Evolutionary conservation across 2,329 filamentous ascomycete genomes (phyloP).

Genomic region (Stromatinia cepivora): DNA sequence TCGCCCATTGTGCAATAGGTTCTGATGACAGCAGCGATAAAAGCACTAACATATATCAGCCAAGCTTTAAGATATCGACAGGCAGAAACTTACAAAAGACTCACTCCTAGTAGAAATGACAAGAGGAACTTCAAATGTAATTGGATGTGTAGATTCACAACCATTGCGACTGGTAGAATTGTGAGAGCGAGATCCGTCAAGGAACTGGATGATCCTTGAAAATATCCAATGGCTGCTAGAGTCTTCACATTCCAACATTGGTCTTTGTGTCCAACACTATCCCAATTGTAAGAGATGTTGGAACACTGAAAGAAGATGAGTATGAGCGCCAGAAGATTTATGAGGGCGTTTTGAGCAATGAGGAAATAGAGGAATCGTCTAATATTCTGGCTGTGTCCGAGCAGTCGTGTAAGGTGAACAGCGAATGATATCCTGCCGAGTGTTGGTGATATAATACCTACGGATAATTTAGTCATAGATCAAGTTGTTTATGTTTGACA

Average conservation of each 20-base stretch:
- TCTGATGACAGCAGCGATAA: slow-evolving; percentile 15
- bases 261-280: not conserved
- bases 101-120: slow-evolving; percentile 14
- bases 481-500: not conserved
- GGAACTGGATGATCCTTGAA: slow-evolving; percentile 15
- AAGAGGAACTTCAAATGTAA: slow-evolving; percentile 9
- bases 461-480: not conserved
- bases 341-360: slow-evolving; percentile 4
- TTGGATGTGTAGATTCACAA: slow-evolving; percentile 5
- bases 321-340: not conserved
- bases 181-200: slow-evolving; percentile 18
- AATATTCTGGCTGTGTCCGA: not conserved
- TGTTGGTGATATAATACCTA: slow-evolving; percentile 15
- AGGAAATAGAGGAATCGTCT: slow-evolving; percentile 16
- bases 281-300: slow-evolving; percentile 10
- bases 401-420: slow-evolving; percentile 6
- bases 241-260: not conserved
- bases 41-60: slow-evolving; percentile 8
- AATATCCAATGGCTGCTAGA: not conserved
- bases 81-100: slow-evolving; percentile 11
- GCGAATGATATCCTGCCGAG: slow-evolving; percentile 17
- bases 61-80: not conserved
- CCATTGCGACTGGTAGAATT: slow-evolving; percentile 7
- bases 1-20: slow-evolving; percentile 12
- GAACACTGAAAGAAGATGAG: slow-evolving; percentile 7